Evolutionary conservation across 2,329 filamentous ascomycete genomes (phyloP).

Genomic region (Domatiomyces catenatus): DNA sequence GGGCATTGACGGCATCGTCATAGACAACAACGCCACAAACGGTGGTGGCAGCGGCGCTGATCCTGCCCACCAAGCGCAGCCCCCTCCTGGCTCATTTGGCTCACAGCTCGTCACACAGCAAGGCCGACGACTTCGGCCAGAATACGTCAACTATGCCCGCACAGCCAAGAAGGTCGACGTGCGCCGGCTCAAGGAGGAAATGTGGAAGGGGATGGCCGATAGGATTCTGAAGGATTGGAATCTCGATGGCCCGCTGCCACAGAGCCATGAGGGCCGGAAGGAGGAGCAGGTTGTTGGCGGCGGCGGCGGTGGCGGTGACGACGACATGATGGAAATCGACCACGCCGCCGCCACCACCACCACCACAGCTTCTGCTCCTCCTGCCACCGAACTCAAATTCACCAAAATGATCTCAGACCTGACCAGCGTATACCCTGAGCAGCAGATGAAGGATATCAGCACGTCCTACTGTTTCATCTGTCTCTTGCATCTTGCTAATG

Average conservation of each 20-base stretch:
- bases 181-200: slow-evolving; percentile 46
- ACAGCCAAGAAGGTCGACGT: slow-evolving; percentile 55
- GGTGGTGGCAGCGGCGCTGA: not conserved
- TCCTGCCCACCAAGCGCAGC: slow-evolving; percentile 9
- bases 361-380: slow-evolving; percentile 10
- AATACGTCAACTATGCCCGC: slow-evolving; percentile 51
- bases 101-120: slow-evolving; percentile 48
- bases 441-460: slow-evolving; percentile 82
- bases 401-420: slow-evolving; percentile 83
- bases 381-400: slow-evolving; percentile 51
- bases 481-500: slow-evolving; percentile 77
- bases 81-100: slow-evolving; percentile 42
- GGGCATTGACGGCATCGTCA: not conserved
- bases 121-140: slow-evolving; percentile 41
- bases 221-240: slow-evolving; percentile 22
- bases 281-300: slow-evolving; percentile 15
- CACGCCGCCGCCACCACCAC: slow-evolving; percentile 8
- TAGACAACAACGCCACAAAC: not conserved
- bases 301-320: no score
- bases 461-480: slow-evolving; percentile 91
- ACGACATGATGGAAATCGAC: slow-evolving; percentile 17
- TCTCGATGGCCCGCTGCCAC: slow-evolving; percentile 19
- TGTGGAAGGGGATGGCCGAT: slow-evolving; percentile 48
- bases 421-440: slow-evolving; percentile 69
- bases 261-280: slow-evolving; percentile 9